These are phyloP conservation scores for Cinnamomum chago DNA, from an alignment of 164 flowering plant genomes.

Conservation along the genomic window DNA sequence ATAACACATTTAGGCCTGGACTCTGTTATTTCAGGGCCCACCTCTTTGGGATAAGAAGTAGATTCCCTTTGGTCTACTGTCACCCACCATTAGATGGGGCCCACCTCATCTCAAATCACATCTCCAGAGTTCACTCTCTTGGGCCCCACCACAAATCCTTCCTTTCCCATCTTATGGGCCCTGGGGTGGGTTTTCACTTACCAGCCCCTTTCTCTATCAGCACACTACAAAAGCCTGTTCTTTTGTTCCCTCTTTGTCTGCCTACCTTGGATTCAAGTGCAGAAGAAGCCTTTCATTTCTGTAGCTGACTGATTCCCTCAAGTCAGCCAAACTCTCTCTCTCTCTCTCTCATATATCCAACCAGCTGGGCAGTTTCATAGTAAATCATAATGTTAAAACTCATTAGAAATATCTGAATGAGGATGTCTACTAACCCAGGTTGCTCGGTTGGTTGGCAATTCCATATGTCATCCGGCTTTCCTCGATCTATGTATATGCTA, in stretches of 20 bases:
- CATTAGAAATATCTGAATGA: no score
- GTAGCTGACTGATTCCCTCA: neutral
- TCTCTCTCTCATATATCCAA: neutral
- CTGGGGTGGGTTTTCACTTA: neutral
- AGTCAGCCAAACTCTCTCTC: neutral
- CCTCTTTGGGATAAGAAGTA: neutral
- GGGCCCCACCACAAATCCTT: neutral
- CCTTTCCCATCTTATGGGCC: neutral
- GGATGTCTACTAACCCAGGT: no score
- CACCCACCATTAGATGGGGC: neutral
- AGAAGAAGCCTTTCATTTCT: neutral
- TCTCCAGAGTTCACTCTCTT: neutral
- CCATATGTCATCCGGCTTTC: no score
- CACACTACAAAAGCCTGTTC: neutral
- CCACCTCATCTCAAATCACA: neutral
- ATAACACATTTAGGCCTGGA: neutral
- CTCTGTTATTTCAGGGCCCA: neutral
- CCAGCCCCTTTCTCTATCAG: neutral
- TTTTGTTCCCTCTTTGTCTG: slow-evolving; percentile 3
- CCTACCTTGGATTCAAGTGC: neutral
- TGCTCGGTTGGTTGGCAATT: no score
- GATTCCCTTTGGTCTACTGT: neutral
- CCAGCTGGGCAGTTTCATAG: neutral
- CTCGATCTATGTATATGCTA: no score
- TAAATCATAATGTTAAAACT: no score